phyloP scores from a whole-genome alignment of 2,329 filamentous ascomycete genomes.

The Hypocrella siamensis region DNA sequence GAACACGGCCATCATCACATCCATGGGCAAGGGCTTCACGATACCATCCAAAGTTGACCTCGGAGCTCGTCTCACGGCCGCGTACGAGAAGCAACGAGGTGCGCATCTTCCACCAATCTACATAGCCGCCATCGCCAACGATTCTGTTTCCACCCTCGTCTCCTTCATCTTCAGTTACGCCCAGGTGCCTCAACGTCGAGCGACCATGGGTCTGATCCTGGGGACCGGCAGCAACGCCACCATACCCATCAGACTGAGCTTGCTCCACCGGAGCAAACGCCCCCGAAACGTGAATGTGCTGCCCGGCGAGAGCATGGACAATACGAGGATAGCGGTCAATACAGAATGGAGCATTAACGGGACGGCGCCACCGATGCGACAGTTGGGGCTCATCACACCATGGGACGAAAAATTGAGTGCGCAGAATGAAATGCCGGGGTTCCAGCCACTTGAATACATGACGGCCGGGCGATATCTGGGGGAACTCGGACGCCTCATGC shows the following conservation, averaged over 20 bases:
- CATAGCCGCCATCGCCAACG: conserved; percentile 66
- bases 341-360: conserved; percentile 77
- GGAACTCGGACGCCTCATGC: conserved; percentile 56
- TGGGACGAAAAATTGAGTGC: conserved; percentile 58
- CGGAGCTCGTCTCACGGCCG: conserved; percentile 39
- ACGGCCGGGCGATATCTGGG: conserved; percentile 65
- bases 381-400: conserved; percentile 45
- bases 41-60: conserved; percentile 45
- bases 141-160: conserved; percentile 64
- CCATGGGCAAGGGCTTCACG: conserved; percentile 57
- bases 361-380: conserved; percentile 48
- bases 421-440: conserved; percentile 54
- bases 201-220: conserved; percentile 67
- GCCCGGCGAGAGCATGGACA: conserved; percentile 25
- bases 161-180: conserved; percentile 61
- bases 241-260: conserved; percentile 49
- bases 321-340: conserved; percentile 60
- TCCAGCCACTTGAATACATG: conserved; percentile 77
- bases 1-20: conserved; percentile 45
- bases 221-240: conserved; percentile 74
- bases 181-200: conserved; percentile 42
- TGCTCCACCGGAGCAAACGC: conserved; percentile 47
- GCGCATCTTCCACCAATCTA: conserved; percentile 45
- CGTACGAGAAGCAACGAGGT: conserved; percentile 36
- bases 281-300: conserved; percentile 32